Conservation (phyloP, 306 rosid species). For the Acacia confusa region DNA sequence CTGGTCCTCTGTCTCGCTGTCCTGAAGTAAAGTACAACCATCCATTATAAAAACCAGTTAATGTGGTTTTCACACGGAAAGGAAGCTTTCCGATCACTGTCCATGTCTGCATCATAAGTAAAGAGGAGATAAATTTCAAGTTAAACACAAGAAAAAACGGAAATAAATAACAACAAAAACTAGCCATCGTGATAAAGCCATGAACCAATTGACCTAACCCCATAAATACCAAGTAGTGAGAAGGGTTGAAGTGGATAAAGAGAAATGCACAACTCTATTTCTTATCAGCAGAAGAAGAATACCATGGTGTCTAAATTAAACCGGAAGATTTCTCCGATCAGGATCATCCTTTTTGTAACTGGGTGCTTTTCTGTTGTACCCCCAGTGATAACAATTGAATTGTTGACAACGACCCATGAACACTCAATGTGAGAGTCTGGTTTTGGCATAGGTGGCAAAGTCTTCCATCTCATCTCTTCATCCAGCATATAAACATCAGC, state of each 20-base stretch:
- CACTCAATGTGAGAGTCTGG: slow-evolving; percentile 84
- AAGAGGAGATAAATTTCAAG: neutral
- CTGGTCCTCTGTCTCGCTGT: slow-evolving; percentile 91
- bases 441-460: slow-evolving; percentile 74
- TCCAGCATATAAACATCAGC: slow-evolving; percentile 85
- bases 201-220: neutral
- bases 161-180: neutral
- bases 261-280: neutral
- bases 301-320: slow-evolving; percentile 69
- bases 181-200: neutral
- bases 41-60: slow-evolving; percentile 82
- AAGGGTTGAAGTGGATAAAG: neutral
- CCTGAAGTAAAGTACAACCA: slow-evolving; percentile 91
- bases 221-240: neutral
- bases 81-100: slow-evolving; percentile 96
- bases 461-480: slow-evolving; percentile 81
- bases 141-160: neutral
- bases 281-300: slow-evolving; percentile 26
- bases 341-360: slow-evolving; percentile 72
- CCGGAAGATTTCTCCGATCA: slow-evolving; percentile 84
- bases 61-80: slow-evolving; percentile 75
- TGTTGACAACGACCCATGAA: slow-evolving; percentile 74
- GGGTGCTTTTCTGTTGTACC: slow-evolving; percentile 96
- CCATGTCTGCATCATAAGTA: slow-evolving; percentile 61
- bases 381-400: slow-evolving; percentile 75